phyloP scores from a whole-genome alignment of 1,284 basidiomycete species.

The Xerocomus minutiporus region DNA sequence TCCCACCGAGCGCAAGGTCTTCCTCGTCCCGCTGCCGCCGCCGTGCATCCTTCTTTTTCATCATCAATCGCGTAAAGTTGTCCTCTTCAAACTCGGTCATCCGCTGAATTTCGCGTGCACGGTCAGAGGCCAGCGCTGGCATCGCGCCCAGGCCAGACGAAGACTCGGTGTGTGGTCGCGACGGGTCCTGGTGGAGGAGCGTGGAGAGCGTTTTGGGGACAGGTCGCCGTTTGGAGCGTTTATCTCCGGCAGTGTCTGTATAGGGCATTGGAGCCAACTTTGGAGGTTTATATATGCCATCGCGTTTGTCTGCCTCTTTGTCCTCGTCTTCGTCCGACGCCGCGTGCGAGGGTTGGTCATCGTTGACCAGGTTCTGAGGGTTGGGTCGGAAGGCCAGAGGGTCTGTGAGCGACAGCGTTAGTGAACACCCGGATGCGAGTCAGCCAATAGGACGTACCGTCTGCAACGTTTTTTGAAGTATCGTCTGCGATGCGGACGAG shows the following conservation, averaged over 20 bases:
- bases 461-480: constrained; percentile 50
- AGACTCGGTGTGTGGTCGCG: constrained; percentile 22
- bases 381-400: constrained; percentile 90
- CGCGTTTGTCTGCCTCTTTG: constrained; percentile 31
- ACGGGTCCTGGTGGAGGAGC: constrained; percentile 58
- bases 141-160: constrained; percentile 65
- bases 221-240: constrained; percentile 44
- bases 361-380: constrained; percentile 58
- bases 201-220: constrained; percentile 70
- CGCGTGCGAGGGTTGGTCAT: constrained; percentile 36
- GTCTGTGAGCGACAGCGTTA: constrained; percentile 39
- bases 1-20: constrained; percentile 81
- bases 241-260: constrained; percentile 54
- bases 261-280: constrained; percentile 92
- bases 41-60: constrained; percentile 86
- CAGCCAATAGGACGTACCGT: constrained; percentile 49
- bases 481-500: constrained; percentile 73
- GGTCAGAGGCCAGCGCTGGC: constrained; percentile 55
- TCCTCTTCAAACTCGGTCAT: constrained; percentile 94
- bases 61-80: constrained; percentile 88
- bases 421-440: background rate
- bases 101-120: constrained; percentile 74
- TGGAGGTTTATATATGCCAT: constrained; percentile 84
- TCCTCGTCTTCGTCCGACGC: constrained; percentile 32
- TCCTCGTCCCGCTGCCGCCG: constrained; percentile 84